Conservation (phyloP, 164 flowering plant genomes). For the Santalum album region DNA sequence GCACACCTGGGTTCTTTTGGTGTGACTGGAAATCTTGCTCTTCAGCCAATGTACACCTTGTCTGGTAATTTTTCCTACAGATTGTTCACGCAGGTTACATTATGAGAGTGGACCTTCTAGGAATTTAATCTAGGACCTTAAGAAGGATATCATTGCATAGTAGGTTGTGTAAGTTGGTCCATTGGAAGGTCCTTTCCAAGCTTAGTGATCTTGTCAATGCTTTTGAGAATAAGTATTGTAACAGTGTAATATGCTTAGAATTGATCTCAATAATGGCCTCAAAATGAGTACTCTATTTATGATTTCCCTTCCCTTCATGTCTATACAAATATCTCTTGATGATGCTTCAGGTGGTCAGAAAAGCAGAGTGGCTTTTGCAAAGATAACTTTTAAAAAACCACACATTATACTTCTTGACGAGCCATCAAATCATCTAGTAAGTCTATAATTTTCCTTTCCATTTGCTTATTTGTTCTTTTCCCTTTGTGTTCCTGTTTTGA, state of each 20-base stretch:
- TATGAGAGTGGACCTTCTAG: not conserved
- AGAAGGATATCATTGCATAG: not conserved
- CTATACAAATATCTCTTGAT: too few relatives aligned
- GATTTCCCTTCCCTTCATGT: too few relatives aligned
- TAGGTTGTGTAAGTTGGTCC: not conserved
- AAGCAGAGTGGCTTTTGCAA: conserved; percentile 99
- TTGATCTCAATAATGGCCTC: too few relatives aligned
- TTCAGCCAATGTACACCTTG: conserved; percentile 98
- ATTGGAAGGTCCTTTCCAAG: not conserved
- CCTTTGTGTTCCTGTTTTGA: not conserved
- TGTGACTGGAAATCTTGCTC: conserved; percentile 97
- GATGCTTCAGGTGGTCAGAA: conserved; percentile 86
- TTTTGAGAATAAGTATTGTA: not conserved
- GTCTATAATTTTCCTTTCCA: conserved; percentile 13
- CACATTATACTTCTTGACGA: conserved; percentile 94
- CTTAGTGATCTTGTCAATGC: not conserved
- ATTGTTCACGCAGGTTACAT: not conserved
- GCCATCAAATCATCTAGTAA: conserved; percentile 98
- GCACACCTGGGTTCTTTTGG: conserved; percentile 96
- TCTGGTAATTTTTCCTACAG: conserved; percentile 57
- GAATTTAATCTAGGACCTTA: not conserved
- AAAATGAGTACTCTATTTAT: too few relatives aligned
- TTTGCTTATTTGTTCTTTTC: not conserved
- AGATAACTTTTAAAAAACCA: conserved; percentile 97
- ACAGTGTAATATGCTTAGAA: not conserved